Percentiles rank a stretch among this genome's conserved stretches.
phyloP scores from a whole-genome alignment of 805 yeast genomes.

The Wickerhamomyces hampshirensis region DNA sequence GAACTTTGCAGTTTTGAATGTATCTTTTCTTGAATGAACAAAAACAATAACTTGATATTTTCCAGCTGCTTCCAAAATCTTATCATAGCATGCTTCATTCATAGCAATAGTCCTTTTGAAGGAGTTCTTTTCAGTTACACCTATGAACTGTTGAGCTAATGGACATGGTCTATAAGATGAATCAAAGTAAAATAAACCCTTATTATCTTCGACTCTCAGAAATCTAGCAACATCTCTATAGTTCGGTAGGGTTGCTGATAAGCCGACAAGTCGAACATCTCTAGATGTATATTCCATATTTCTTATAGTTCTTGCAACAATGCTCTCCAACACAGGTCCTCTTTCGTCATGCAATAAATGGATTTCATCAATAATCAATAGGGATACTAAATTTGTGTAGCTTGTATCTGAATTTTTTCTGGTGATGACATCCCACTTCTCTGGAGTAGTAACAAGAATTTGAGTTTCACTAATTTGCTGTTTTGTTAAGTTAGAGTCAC shows the following conservation, averaged over 20 bases:
- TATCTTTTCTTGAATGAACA: conserved; percentile 93
- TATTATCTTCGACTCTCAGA: conserved; percentile 53
- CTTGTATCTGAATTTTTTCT: conserved; percentile 70
- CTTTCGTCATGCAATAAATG: conserved; percentile 90
- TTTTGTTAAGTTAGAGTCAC: conserved; percentile 75
- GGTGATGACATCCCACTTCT: conserved; percentile 95
- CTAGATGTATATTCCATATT: conserved; percentile 38
- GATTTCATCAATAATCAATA: conserved; percentile 85
- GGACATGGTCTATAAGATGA: conserved; percentile 90
- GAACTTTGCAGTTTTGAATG: conserved; percentile 77
- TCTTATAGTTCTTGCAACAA: conserved; percentile 70
- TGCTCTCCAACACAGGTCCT: conserved; percentile 90
- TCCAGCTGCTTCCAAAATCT: conserved; percentile 58
- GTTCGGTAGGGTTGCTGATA: conserved; percentile 92
- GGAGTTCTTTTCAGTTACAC: conserved; percentile 79
- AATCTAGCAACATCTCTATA: conserved; percentile 83
- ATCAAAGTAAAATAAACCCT: conserved; percentile 77
- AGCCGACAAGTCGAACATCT: conserved; percentile 68
- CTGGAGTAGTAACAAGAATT: conserved; percentile 88
- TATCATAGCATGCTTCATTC: conserved; percentile 88
- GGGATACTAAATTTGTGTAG: conserved; percentile 56
- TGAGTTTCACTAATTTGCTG: conserved; percentile 77
- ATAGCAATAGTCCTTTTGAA: conserved; percentile 73
- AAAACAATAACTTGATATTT: conserved; percentile 82
- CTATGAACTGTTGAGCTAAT: conserved; percentile 79